phyloP scores from a whole-genome alignment of 257 asterid genomes.

The Marsdenia floribunda region DNA sequence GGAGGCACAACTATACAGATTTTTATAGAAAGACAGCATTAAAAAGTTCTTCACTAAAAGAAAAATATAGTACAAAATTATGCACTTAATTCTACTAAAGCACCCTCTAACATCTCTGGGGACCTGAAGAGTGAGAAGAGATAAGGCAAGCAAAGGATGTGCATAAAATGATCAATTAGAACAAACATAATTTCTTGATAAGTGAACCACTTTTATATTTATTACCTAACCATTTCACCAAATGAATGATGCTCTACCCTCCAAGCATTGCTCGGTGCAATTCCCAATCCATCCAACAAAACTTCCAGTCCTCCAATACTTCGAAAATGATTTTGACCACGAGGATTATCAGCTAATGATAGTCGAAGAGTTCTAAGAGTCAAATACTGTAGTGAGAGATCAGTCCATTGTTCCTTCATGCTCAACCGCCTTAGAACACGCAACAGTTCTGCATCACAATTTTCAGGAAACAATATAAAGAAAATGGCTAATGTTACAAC shows the following conservation, averaged over 20 bases:
- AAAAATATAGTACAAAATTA: neutral
- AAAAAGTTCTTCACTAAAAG: neutral
- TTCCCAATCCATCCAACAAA: constrained; percentile 89
- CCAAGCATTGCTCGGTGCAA: constrained; percentile 57
- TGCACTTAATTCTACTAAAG: neutral
- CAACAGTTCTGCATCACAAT: constrained; percentile 55
- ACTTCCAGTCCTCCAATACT: constrained; percentile 98
- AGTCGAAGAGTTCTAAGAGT: constrained; percentile 84
- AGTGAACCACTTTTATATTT: neutral
- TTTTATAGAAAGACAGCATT: neutral
- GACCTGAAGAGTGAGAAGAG: constrained; percentile 11
- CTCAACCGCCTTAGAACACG: constrained; percentile 89
- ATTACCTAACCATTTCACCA: constrained; percentile 46
- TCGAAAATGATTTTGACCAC: constrained; percentile 98
- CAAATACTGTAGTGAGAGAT: constrained; percentile 65
- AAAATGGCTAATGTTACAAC: constrained; percentile 12
- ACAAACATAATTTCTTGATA: neutral
- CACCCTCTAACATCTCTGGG: neutral
- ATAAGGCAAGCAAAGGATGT: neutral
- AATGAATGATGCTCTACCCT: constrained; percentile 39
- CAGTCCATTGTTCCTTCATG: constrained; percentile 83
- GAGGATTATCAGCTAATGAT: constrained; percentile 80
- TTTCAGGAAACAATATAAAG: constrained; percentile 15
- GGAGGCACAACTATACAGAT: neutral
- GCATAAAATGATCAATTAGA: neutral